Evolutionary conservation across 2,329 filamentous ascomycete species (phyloP), one percentile per base, ranked within the genome.

Genomic region (Eutypella sp.): DNA sequence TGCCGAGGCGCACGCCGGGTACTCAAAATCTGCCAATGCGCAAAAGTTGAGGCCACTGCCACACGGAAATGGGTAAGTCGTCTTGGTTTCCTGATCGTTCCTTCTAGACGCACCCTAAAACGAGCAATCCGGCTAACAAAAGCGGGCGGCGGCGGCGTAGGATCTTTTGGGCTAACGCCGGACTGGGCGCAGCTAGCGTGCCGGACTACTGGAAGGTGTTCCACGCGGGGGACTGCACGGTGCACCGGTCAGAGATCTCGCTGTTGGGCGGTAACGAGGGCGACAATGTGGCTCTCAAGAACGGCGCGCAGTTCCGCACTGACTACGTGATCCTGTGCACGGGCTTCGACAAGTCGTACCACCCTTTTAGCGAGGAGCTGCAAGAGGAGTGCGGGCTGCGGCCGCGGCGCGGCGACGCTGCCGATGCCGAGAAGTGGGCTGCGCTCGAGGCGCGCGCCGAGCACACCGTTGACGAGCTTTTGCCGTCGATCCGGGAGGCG

Each of bases 181-280:
- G 62, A 10, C 49, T 68, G 1, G 65, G 65, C 2, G 40, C 53
- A 10, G 59, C 57, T n/a, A 65, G 52, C 34, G 52, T 62, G 1
- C 62, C 63, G 1, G 49, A 63, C 22, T 67, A 63, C 47, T 67
- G 63, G 65, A 50, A 57, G 8, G 49, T 51, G 1, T 51, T 68
- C 38, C 64, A 67, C 42, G 34, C 23, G 1, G 61, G 59, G 9
- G 53, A 63, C 46, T 47, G 54, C 36, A 63, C 56, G 3, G 48
- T 66, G 2, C 50, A 56, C 34, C 23, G 52, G 18, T 48, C 42
- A 3, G 55, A 57, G 29, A 52, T 61, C 27, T 47, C 50, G 6
- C 54, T 54, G 3, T 40, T 58, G 18, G 29, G 40, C 7, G 25
- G 7, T 29, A 13, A 7, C 25, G 46, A 56, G 20, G 41, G 38